Evolutionary conservation across 305 asterid genomes (phyloP).

Genomic region (Solanum chacoense): DNA sequence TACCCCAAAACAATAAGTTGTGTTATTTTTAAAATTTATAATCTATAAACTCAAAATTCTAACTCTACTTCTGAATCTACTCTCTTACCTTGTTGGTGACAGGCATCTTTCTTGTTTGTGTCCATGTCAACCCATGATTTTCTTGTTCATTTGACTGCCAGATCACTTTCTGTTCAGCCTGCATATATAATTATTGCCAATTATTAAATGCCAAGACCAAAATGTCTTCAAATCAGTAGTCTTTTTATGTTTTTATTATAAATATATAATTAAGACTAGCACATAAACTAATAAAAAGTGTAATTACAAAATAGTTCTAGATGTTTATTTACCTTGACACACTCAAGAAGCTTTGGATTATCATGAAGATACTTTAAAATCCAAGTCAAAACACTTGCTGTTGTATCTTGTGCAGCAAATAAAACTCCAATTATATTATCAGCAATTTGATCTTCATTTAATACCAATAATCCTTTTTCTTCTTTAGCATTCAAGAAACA

Average conservation of each 20-base stretch:
- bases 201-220: background rate
- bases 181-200: conserved; percentile 6
- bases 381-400: conserved; percentile 87
- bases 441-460: conserved; percentile 55
- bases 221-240: background rate
- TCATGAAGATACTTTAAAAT: conserved; percentile 68
- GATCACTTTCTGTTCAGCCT: conserved; percentile 68
- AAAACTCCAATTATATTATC: conserved; percentile 85
- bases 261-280: background rate
- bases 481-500: conserved; percentile 37
- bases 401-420: conserved; percentile 91
- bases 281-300: no score
- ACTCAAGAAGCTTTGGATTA: conserved; percentile 43
- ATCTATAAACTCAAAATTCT: background rate
- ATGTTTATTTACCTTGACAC: conserved; percentile 40
- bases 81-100: conserved; percentile 51
- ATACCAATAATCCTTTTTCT: conserved; percentile 28
- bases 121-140: conserved; percentile 43
- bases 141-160: conserved; percentile 28
- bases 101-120: conserved; percentile 77
- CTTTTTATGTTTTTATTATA: background rate
- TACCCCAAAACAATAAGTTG: no score
- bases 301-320: background rate
- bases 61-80: background rate
- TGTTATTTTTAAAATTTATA: no score